Evolutionary conservation across 306 rosid species (phyloP).

Genomic region (Lathyrus aphaca): DNA sequence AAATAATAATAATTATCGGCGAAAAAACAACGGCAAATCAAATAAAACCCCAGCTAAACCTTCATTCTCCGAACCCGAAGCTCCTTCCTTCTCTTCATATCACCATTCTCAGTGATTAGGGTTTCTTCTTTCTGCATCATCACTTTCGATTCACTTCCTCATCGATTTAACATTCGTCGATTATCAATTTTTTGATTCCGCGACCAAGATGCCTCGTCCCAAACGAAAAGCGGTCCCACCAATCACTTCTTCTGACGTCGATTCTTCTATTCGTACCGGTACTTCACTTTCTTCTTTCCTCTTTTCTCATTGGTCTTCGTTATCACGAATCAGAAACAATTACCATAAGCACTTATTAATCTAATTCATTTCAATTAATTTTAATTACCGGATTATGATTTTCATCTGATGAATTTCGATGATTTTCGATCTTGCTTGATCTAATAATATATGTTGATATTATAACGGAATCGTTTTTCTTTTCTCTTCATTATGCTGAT

Average conservation of each 20-base stretch:
- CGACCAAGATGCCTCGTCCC: conserved; percentile 60
- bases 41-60: conserved; percentile 3
- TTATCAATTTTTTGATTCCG: conserved; percentile 16
- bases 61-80: not conserved
- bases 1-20: too few relatives aligned
- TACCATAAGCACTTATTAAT: not conserved
- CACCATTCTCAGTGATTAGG: not conserved
- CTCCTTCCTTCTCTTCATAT: not conserved
- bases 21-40: not conserved
- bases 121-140: not conserved
- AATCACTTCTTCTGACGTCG: conserved; percentile 49
- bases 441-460: not conserved
- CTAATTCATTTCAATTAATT: not conserved
- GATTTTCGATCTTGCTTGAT: conserved; percentile 24
- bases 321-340: not conserved
- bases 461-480: not conserved
- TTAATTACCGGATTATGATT: conserved; percentile 2
- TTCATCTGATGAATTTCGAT: conserved; percentile 26
- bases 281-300: conserved; percentile 38
- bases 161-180: conserved; percentile 31
- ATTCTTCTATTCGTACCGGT: conserved; percentile 56
- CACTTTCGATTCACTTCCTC: conserved; percentile 35
- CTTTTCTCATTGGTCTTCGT: conserved; percentile 37
- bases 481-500: not conserved
- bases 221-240: conserved; percentile 64